Percentiles rank a stretch among this genome's conserved stretches.
Conservation (phyloP, 2,329 filamentous ascomycete species). For the Neofusicoccum umdonicola region DNA sequence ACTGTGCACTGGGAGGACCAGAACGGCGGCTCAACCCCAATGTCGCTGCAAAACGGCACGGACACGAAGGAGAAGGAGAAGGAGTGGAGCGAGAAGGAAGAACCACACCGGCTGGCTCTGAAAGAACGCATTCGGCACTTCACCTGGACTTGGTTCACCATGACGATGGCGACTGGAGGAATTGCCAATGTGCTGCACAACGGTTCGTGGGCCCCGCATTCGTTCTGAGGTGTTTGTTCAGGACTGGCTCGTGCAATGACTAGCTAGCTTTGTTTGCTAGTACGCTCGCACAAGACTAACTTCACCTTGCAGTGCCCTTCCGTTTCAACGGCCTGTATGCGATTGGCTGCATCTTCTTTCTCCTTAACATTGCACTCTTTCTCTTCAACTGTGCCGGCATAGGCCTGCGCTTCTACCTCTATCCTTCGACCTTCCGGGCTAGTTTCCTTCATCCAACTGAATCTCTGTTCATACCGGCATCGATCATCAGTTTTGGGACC, state of each 20-base stretch:
- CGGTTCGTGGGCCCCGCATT: conserved; percentile 42
- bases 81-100: neutral
- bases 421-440: conserved; percentile 66
- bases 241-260: no score
- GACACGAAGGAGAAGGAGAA: neutral
- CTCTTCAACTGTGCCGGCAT: conserved; percentile 69
- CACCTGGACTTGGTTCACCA: conserved; percentile 78
- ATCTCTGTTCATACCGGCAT: conserved; percentile 72
- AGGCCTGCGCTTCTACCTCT: conserved; percentile 64
- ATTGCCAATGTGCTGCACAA: conserved; percentile 59
- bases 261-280: no score
- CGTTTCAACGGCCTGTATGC: conserved; percentile 46
- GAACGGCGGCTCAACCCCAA: neutral
- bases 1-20: neutral
- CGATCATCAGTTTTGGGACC: conserved; percentile 63
- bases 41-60: neutral
- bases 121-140: conserved; percentile 59
- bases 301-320: conserved; percentile 35
- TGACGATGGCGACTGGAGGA: conserved; percentile 62
- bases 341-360: conserved; percentile 49
- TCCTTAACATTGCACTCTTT: conserved; percentile 58
- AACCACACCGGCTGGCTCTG: conserved; percentile 40
- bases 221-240: neutral
- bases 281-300: neutral
- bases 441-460: conserved; percentile 77